Evolutionary conservation across 164 flowering plant genomes (phyloP).

Genomic region (Berberis thunbergii): DNA sequence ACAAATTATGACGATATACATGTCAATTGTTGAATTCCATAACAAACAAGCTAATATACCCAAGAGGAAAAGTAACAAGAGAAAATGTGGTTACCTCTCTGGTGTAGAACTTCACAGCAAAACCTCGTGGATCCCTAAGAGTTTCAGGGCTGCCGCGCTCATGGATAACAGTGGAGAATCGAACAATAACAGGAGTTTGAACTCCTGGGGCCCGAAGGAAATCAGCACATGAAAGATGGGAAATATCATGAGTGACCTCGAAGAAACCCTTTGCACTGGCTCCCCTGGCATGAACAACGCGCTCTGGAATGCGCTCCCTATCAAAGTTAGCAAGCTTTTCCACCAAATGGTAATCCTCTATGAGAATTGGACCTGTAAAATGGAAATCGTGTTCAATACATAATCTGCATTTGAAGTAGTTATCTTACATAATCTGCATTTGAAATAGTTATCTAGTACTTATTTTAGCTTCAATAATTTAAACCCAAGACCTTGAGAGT

Average conservation of each 20-base stretch:
- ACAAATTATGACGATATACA: no score
- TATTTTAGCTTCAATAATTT: no score
- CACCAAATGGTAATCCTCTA: conserved; percentile 92
- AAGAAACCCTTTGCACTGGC: conserved; percentile 99
- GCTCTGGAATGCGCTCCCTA: conserved; percentile 92
- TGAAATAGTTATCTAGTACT: no score
- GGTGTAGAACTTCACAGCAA: conserved; percentile 84
- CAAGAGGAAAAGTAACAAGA: background rate
- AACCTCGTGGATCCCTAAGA: conserved; percentile 85
- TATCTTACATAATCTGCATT: no score
- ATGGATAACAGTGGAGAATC: conserved; percentile 90
- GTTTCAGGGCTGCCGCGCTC: conserved; percentile 99
- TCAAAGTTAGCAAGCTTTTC: conserved; percentile 93
- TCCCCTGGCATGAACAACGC: conserved; percentile 99
- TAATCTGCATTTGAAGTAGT: no score
- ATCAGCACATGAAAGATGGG: conserved; percentile 90
- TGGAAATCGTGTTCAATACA: background rate
- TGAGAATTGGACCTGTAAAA: conserved; percentile 82
- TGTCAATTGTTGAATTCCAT: background rate
- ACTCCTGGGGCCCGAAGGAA: conserved; percentile 96
- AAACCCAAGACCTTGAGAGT: no score
- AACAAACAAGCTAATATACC: background rate
- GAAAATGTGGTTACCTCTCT: conserved; percentile 61
- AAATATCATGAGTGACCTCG: conserved; percentile 91
- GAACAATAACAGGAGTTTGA: conserved; percentile 90